Conservation (phyloP, 129 eudicot genomes). For the Chrysanthemum lavandulifolium region DNA sequence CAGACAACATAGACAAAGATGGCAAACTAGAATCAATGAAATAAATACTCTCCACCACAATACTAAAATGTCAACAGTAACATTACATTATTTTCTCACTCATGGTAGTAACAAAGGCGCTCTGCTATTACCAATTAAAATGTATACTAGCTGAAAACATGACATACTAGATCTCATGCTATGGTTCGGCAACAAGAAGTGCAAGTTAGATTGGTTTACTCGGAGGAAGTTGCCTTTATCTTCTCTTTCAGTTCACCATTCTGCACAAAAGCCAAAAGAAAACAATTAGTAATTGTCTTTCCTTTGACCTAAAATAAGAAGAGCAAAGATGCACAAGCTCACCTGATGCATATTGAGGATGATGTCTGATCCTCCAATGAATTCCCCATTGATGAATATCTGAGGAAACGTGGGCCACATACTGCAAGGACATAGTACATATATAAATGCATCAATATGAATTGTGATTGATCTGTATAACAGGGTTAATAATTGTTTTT, state of each 20-base stretch:
- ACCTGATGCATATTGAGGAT: constrained; percentile 93
- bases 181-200: neutral
- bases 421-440: constrained; percentile 46
- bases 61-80: constrained; percentile 4
- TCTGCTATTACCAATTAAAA: neutral
- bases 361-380: constrained; percentile 96
- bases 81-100: constrained; percentile 18
- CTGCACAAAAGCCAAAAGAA: constrained; percentile 36
- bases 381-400: constrained; percentile 93
- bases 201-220: neutral
- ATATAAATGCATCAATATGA: neutral
- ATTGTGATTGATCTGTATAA: too few relatives aligned
- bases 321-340: constrained; percentile 5
- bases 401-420: constrained; percentile 98
- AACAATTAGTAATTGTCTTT: neutral
- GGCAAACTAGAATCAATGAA: neutral
- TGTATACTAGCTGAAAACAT: constrained; percentile 12
- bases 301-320: neutral
- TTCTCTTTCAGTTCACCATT: constrained; percentile 83
- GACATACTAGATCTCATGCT: neutral
- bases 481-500: too few relatives aligned
- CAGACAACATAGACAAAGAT: too few relatives aligned
- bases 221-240: constrained; percentile 38
- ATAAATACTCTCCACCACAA: neutral
- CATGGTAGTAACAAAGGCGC: constrained; percentile 2